Conservation (phyloP, 805 yeast species). For the Alloascoidea hylecoeti region DNA sequence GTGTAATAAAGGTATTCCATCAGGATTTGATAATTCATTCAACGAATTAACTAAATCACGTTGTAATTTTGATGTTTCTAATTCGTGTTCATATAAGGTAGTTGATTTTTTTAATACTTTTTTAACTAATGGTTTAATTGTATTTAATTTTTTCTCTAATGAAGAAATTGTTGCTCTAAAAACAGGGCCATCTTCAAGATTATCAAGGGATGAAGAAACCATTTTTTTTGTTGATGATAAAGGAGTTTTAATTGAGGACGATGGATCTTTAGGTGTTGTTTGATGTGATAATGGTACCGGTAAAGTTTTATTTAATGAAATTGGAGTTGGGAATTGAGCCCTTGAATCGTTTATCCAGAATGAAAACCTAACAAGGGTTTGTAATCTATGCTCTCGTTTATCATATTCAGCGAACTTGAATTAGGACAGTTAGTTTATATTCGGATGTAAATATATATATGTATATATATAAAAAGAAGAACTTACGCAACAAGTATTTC, state of each 20-base stretch:
- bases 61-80: not conserved
- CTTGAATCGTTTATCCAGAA: conserved; percentile 16
- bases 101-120: conserved; percentile 16
- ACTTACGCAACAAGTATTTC: conserved; percentile 18
- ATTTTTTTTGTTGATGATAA: not conserved
- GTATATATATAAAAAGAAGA: too few species aligned
- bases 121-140: conserved; percentile 19
- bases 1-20: not conserved
- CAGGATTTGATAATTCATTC: not conserved
- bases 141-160: conserved; percentile 20
- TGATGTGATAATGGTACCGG: not conserved
- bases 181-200: conserved; percentile 28
- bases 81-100: not conserved
- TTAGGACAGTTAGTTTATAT: too few species aligned
- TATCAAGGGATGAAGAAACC: not conserved
- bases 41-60: not conserved
- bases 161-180: conserved; percentile 23
- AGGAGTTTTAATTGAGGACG: conserved; percentile 3
- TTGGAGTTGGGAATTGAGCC: conserved; percentile 3
- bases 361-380: conserved; percentile 16
- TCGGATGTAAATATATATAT: too few species aligned
- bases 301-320: conserved; percentile 1
- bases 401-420: conserved; percentile 26
- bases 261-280: conserved; percentile 1
- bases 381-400: conserved; percentile 16